Evolutionary conservation across 345 rosid genomes (phyloP), one percentile per base, ranked within the genome.

Genomic region (Melaleuca alternifolia): DNA sequence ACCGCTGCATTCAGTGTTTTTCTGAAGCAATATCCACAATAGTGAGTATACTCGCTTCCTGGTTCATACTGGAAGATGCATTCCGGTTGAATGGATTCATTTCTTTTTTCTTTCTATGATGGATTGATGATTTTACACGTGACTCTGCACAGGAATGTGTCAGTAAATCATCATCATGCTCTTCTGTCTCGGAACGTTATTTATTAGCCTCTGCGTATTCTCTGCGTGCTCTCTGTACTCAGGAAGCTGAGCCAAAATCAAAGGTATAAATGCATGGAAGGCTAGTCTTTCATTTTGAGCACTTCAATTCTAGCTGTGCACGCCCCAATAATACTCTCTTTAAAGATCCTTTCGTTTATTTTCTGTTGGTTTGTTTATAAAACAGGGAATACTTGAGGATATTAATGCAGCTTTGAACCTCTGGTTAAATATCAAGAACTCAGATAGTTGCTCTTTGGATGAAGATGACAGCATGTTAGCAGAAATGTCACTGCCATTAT

Each of bases 181-280:
- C 48, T 37, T 90, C 89, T 84, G 86, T 87, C 88, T 57, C 90
- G 83, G 87, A 57, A 54, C 87, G 83, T 85, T 92, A 92, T 90
- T 92, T 90, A 62, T 89, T 96, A 90, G 95, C 98, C 86, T 89
- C 92, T 86, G 95, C 96, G 54, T 90, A 95, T 90, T 91, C 93
- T 89, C 89, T 96, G 88, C 94, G 96, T 82, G 99, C 96, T 77
- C 90, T 97, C 10, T 92, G 96, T 86, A 88, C 85, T 83, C 93
- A 93, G 79, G 99, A 97, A 90, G 92, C 87, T 84, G 98, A 95
- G 82, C 96, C 99, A 83, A 91, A 89, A 87, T 96, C 99, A 54
- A 92, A 96, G 99, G 99, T 97, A 89, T 84, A 87, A 65, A 86
- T 91, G 87, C 50, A 51, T 89, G 84, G 81, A 89, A 86, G 86